Conservation (phyloP, 352 stramenopile species). For the Pythium dissimile region DNA sequence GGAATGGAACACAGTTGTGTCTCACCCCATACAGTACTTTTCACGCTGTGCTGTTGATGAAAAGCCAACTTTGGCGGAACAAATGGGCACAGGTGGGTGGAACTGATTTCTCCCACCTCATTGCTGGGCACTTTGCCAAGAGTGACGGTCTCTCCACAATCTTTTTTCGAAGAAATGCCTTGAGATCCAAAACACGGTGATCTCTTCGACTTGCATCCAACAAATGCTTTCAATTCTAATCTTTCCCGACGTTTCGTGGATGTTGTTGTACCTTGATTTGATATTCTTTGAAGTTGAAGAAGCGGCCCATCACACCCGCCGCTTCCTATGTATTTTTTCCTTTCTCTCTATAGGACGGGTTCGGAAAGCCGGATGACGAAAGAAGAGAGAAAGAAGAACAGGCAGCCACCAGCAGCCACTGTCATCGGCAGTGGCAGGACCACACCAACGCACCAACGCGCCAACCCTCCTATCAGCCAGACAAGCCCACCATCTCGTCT, state of each 20-base stretch:
- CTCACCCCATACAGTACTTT: no score
- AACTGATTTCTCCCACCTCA: no score
- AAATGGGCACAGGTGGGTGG: no score
- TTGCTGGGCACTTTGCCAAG: no score
- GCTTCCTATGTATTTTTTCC: not conserved
- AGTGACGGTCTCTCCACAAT: not conserved
- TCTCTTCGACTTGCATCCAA: not conserved
- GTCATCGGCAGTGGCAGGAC: not conserved
- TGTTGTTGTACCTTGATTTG: constrained; percentile 4
- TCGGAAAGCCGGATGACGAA: constrained; percentile 5
- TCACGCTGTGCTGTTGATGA: no score
- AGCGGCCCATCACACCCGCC: constrained; percentile 4
- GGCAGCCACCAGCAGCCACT: not conserved
- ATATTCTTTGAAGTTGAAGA: not conserved
- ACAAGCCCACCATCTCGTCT: no score
- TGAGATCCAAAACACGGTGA: not conserved
- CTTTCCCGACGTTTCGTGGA: no score
- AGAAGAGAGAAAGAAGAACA: not conserved
- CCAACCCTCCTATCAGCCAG: no score
- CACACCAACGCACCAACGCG: no score
- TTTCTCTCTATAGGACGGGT: no score
- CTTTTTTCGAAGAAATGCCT: constrained; percentile 12
- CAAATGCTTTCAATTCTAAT: not conserved
- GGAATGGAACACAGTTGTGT: no score
- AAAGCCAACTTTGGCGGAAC: no score